Conservation (phyloP, 495 filamentous ascomycete genomes). For the Daldinia childiae region DNA sequence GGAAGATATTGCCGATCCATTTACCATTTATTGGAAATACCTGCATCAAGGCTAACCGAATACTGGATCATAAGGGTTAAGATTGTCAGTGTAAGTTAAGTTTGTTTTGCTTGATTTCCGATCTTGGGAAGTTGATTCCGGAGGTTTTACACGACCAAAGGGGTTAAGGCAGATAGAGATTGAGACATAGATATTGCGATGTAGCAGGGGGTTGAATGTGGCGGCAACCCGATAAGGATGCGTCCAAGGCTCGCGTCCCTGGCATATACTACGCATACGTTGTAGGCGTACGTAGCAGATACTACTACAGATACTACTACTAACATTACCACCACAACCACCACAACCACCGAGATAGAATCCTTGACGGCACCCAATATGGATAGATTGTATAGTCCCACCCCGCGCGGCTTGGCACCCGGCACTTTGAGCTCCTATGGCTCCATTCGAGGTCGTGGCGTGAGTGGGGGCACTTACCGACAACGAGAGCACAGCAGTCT, state of each 20-base stretch:
- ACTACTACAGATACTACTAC: slow-evolving; percentile 1
- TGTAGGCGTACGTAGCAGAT: slow-evolving; percentile 17
- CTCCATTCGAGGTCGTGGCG: slow-evolving; percentile 40
- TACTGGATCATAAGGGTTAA: slow-evolving; percentile 25
- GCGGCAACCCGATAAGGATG: slow-evolving; percentile 30
- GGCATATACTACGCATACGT: slow-evolving; percentile 32
- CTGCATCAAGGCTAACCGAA: slow-evolving; percentile 27
- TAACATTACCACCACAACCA: background rate
- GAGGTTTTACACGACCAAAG: slow-evolving; percentile 29
- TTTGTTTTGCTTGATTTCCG: slow-evolving; percentile 30
- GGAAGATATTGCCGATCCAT: slow-evolving; percentile 39
- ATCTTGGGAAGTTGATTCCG: slow-evolving; percentile 31
- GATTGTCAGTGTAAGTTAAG: slow-evolving; percentile 31
- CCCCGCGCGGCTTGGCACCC: slow-evolving; percentile 44
- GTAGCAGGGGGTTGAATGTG: slow-evolving; percentile 33
- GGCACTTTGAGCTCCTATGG: slow-evolving; percentile 44
- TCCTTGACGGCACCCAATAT: slow-evolving; percentile 26
- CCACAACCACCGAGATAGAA: background rate
- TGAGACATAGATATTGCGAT: slow-evolving; percentile 43
- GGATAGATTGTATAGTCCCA: slow-evolving; percentile 45
- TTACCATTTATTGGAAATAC: slow-evolving; percentile 35
- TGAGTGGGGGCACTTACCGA: slow-evolving; percentile 31
- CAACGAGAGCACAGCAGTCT: slow-evolving; percentile 8
- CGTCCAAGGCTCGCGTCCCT: slow-evolving; percentile 27
- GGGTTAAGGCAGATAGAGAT: slow-evolving; percentile 31